Conservation (phyloP, 2,329 filamentous ascomycete species). For the Colletotrichum falcatum region DNA sequence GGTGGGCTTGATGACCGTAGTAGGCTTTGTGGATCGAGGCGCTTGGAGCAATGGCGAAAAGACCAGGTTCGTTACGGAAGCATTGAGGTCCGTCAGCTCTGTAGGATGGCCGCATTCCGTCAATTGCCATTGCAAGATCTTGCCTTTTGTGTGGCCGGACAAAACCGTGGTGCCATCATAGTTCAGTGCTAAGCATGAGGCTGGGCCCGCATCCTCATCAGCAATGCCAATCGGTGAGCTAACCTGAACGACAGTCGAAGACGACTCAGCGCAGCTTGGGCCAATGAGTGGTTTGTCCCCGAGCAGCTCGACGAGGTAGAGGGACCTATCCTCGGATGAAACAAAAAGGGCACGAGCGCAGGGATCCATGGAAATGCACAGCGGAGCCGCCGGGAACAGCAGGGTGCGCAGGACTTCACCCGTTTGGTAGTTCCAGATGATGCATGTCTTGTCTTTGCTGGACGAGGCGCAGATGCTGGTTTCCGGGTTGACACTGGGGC, state of each 20-base stretch:
- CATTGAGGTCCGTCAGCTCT: slow-evolving; percentile 78
- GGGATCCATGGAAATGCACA: slow-evolving; percentile 82
- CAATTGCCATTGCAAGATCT: slow-evolving; percentile 84
- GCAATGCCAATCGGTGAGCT: slow-evolving; percentile 66
- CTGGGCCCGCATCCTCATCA: slow-evolving; percentile 73
- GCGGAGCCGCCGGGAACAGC: slow-evolving; percentile 79
- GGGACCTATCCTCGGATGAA: slow-evolving; percentile 81
- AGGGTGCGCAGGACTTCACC: slow-evolving; percentile 84
- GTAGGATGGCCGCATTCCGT: slow-evolving; percentile 75
- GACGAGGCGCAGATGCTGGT: slow-evolving; percentile 87
- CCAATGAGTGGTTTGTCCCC: slow-evolving; percentile 67
- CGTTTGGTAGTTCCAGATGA: slow-evolving; percentile 92
- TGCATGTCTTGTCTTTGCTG: slow-evolving; percentile 87
- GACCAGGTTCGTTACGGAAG: slow-evolving; percentile 84
- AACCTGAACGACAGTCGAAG: slow-evolving; percentile 68
- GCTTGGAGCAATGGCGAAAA: slow-evolving; percentile 73
- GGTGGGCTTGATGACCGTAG: slow-evolving; percentile 83
- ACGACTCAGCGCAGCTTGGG: slow-evolving; percentile 62
- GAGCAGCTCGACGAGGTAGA: slow-evolving; percentile 83
- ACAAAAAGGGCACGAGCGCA: slow-evolving; percentile 86
- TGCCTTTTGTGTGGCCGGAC: slow-evolving; percentile 84
- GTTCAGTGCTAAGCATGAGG: slow-evolving; percentile 77
- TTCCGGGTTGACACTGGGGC: slow-evolving; percentile 74
- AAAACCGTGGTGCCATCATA: slow-evolving; percentile 86
- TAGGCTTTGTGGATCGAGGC: slow-evolving; percentile 62